phyloP scores from a whole-genome alignment of 1,284 basidiomycete species.

The Singerocomus inundabilis region DNA sequence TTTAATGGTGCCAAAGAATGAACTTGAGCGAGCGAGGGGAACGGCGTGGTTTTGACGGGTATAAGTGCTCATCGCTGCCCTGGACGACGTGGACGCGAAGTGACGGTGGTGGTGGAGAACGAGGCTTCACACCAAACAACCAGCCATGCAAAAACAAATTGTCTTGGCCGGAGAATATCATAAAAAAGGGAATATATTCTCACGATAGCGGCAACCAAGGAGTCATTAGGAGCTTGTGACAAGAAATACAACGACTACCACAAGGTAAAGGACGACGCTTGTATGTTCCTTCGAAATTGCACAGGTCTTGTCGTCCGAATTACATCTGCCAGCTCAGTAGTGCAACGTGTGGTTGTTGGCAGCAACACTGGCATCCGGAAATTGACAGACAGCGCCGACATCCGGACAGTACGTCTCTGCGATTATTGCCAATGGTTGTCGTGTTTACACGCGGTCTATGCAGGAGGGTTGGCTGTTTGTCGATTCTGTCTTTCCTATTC shows the following conservation, averaged over 20 bases:
- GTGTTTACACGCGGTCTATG: slow-evolving; percentile 4
- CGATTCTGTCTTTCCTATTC: slow-evolving; percentile 58
- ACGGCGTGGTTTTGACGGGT: slow-evolving; percentile 26
- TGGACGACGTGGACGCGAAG: slow-evolving; percentile 12
- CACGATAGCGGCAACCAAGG: slow-evolving; percentile 3
- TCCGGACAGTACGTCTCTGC: slow-evolving; percentile 15
- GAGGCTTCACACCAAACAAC: slow-evolving; percentile 12
- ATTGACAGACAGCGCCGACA: slow-evolving; percentile 7
- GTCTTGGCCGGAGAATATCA: slow-evolving; percentile 7
- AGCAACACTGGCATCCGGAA: slow-evolving; percentile 3
- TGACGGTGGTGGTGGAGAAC: slow-evolving; percentile 23
- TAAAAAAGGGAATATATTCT: slow-evolving; percentile 18
- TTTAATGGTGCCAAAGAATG: slow-evolving; percentile 58
- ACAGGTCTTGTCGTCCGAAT: slow-evolving; percentile 1
- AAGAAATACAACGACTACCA: background rate
- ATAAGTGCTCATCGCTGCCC: slow-evolving; percentile 33
- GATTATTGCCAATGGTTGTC: slow-evolving; percentile 14
- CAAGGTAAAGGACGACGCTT: background rate
- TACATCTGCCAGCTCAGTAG: background rate
- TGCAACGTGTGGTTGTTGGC: slow-evolving; percentile 1
- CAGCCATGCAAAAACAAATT: slow-evolving; percentile 22
- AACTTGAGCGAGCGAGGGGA: slow-evolving; percentile 45
- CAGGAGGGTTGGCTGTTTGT: slow-evolving; percentile 50
- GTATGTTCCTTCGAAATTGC: slow-evolving; percentile 21
- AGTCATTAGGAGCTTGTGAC: background rate